Evolutionary conservation across 768 basidiomycete genomes (phyloP).

Genomic region (Russula sp.): DNA sequence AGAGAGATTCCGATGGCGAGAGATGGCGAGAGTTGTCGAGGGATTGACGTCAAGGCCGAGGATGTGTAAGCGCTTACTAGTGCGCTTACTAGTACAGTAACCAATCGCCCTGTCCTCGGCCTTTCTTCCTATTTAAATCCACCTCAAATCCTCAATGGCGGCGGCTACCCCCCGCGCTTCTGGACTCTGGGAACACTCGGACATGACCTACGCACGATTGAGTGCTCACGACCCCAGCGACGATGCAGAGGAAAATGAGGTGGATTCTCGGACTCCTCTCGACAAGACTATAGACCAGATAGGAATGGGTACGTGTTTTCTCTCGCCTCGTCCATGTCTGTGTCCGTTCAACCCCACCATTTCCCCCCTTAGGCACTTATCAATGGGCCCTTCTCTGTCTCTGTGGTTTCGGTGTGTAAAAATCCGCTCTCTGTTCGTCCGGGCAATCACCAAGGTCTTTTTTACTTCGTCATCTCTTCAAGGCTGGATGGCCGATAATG

Average conservation of each 20-base stretch:
- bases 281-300: slow-evolving; percentile 89
- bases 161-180: slow-evolving; percentile 48
- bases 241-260: slow-evolving; percentile 33
- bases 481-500: slow-evolving; percentile 96
- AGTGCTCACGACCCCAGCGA: slow-evolving; percentile 40
- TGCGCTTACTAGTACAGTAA: no score
- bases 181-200: slow-evolving; percentile 46
- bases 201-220: slow-evolving; percentile 39
- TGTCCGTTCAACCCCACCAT: not conserved
- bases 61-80: slow-evolving; percentile 1
- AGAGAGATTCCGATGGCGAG: not conserved
- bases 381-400: slow-evolving; percentile 80
- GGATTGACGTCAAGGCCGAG: not conserved
- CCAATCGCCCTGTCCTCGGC: not conserved
- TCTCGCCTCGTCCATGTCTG: not conserved
- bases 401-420: slow-evolving; percentile 79
- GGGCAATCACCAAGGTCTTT: not conserved
- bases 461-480: slow-evolving; percentile 5
- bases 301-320: slow-evolving; percentile 66
- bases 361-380: slow-evolving; percentile 52
- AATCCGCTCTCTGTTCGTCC: slow-evolving; percentile 1
- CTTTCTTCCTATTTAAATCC: slow-evolving; percentile 15
- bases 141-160: slow-evolving; percentile 1
- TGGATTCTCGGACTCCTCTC: slow-evolving; percentile 46
- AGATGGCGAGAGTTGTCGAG: slow-evolving; percentile 2